Percentiles rank a stretch among this genome's conserved stretches.
Conservation (phyloP, 1,139 yeast species). For the Arxiozyma slooffiae region DNA sequence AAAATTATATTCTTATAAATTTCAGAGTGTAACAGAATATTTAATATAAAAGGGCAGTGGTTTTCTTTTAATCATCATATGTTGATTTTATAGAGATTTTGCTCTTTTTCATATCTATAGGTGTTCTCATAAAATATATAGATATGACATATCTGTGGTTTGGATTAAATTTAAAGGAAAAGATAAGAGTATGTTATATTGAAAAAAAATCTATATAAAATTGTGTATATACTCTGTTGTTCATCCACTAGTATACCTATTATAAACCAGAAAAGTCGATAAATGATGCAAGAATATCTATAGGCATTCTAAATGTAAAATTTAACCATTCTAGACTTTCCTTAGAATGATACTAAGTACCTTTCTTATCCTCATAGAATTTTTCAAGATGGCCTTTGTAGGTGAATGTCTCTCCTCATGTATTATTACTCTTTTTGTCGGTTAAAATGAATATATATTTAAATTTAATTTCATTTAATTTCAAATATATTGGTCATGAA, state of each 20-base stretch:
- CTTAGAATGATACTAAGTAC: slow-evolving; percentile 25
- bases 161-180: no score
- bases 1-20: no score
- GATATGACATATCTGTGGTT: no score
- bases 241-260: background rate
- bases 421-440: slow-evolving; percentile 9
- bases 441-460: slow-evolving; percentile 29
- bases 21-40: background rate
- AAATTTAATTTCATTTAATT: slow-evolving; percentile 29
- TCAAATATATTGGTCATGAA: slow-evolving; percentile 33
- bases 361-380: slow-evolving; percentile 28
- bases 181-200: background rate
- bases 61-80: no score
- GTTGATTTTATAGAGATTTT: background rate
- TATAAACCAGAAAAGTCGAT: slow-evolving; percentile 32
- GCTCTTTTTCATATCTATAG: background rate
- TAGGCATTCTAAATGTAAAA: slow-evolving; percentile 31
- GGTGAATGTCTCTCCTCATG: slow-evolving; percentile 10
- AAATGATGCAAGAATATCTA: slow-evolving; percentile 29
- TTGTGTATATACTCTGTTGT: no score
- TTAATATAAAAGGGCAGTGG: no score
- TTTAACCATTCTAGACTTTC: slow-evolving; percentile 31
- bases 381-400: slow-evolving; percentile 2
- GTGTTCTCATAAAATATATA: no score
- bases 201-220: no score